Conservation (phyloP, 1,284 basidiomycete species). For the Albatrellus sp. region DNA sequence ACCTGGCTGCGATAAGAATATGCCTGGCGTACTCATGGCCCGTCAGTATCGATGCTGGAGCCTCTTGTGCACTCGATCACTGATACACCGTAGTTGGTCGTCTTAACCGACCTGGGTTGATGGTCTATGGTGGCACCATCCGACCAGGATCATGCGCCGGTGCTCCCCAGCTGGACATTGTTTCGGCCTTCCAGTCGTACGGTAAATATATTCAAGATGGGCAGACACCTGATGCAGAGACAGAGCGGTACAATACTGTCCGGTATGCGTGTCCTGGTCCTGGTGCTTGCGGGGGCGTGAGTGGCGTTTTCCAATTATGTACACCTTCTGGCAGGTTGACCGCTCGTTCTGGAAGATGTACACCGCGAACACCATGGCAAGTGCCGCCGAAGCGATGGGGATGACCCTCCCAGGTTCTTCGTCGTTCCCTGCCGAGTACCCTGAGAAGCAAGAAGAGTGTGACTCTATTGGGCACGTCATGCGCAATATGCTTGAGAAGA, state of each 20-base stretch:
- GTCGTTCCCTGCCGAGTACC: constrained; percentile 86
- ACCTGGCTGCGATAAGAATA: constrained; percentile 97
- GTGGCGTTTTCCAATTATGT: constrained; percentile 18
- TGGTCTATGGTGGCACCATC: constrained; percentile 97
- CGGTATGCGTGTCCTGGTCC: constrained; percentile 91
- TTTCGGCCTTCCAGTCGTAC: constrained; percentile 92
- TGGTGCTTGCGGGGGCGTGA: constrained; percentile 89
- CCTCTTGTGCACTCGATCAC: constrained; percentile 11
- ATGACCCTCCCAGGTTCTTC: constrained; percentile 97
- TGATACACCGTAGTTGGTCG: constrained; percentile 57
- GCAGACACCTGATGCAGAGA: constrained; percentile 72
- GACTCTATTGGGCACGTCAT: constrained; percentile 71
- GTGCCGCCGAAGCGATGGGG: constrained; percentile 82
- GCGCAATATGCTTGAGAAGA: constrained; percentile 79
- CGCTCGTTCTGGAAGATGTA: constrained; percentile 53
- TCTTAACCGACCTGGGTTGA: constrained; percentile 86
- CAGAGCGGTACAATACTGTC: constrained; percentile 71
- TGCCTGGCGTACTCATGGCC: constrained; percentile 92
- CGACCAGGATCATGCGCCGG: constrained; percentile 80
- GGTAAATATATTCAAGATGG: constrained; percentile 89
- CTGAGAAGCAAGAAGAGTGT: constrained; percentile 81
- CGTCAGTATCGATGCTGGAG: constrained; percentile 41
- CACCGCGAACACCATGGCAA: constrained; percentile 95
- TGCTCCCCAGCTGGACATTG: constrained; percentile 76
- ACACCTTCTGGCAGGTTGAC: constrained; percentile 16